Evolutionary conservation across 139 green algal genomes (phyloP).

Genomic region (Micromonas pusilla): DNA sequence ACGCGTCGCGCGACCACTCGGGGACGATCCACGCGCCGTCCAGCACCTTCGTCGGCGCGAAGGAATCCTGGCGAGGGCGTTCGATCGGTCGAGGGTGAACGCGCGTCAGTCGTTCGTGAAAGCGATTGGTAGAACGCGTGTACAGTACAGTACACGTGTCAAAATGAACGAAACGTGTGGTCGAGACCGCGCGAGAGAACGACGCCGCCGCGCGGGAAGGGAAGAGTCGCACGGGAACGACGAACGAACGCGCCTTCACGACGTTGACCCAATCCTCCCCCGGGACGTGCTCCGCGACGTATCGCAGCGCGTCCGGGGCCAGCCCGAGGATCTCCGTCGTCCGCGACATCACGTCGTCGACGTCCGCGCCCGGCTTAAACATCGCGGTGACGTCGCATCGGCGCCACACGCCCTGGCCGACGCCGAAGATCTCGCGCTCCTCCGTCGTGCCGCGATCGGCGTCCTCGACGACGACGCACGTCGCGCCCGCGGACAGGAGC

Average conservation of each 20-base stretch:
- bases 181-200: no score
- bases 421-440: conserved; percentile 3
- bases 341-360: conserved; percentile 15
- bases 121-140: no score
- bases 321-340: conserved; percentile 1
- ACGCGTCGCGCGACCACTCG: conserved; percentile 39
- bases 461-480: conserved; percentile 43
- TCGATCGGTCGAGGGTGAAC: no score
- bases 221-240: no score
- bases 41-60: conserved; percentile 34
- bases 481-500: conserved; percentile 54
- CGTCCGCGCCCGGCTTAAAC: conserved; percentile 50
- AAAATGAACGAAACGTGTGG: no score
- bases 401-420: conserved; percentile 47
- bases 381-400: conserved; percentile 50
- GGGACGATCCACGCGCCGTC: conserved; percentile 62
- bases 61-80: conserved; percentile 42
- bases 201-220: no score
- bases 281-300: conserved; percentile 39
- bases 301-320: neutral
- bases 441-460: neutral
- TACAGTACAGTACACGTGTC: no score
- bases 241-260: no score
- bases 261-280: conserved; percentile 58
- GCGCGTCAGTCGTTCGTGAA: no score